phyloP scores from a whole-genome alignment of 1,139 yeast genomes.

The Suhomyces yuchorum region DNA sequence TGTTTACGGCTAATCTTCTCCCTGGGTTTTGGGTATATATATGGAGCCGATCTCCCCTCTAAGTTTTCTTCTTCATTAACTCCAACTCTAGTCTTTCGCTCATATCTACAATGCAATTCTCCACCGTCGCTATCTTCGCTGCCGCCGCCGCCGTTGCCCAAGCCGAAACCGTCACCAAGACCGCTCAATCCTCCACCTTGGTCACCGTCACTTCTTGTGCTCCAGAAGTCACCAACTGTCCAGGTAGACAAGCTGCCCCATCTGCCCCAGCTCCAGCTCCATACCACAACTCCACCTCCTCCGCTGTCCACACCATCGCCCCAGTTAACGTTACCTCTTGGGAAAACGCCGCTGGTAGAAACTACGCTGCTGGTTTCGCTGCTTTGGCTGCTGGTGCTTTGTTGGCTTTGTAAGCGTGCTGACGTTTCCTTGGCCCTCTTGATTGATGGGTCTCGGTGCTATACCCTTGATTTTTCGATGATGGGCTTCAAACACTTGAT shows the following conservation, averaged over 20 bases:
- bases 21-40: slow-evolving; percentile 7
- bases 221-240: slow-evolving; percentile 42
- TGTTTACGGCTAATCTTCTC: slow-evolving; percentile 5
- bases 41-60: slow-evolving; percentile 1
- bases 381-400: slow-evolving; percentile 56
- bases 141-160: slow-evolving; percentile 41
- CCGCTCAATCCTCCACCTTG: slow-evolving; percentile 33
- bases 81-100: slow-evolving; percentile 37
- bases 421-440: slow-evolving; percentile 5
- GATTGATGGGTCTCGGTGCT: slow-evolving; percentile 5
- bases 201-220: slow-evolving; percentile 50
- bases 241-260: slow-evolving; percentile 29
- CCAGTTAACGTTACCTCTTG: slow-evolving; percentile 39
- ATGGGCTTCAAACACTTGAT: background rate
- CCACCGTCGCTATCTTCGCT: slow-evolving; percentile 49
- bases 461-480: slow-evolving; percentile 5
- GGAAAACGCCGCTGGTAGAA: slow-evolving; percentile 36
- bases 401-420: slow-evolving; percentile 46
- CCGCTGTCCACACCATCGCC: slow-evolving; percentile 27
- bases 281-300: slow-evolving; percentile 24
- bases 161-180: slow-evolving; percentile 38
- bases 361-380: slow-evolving; percentile 47
- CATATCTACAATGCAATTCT: slow-evolving; percentile 43
- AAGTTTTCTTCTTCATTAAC: slow-evolving; percentile 15
- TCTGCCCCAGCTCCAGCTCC: slow-evolving; percentile 25